phyloP scores from a whole-genome alignment of 1,284 basidiomycete species.

The Ustilago crameri region DNA sequence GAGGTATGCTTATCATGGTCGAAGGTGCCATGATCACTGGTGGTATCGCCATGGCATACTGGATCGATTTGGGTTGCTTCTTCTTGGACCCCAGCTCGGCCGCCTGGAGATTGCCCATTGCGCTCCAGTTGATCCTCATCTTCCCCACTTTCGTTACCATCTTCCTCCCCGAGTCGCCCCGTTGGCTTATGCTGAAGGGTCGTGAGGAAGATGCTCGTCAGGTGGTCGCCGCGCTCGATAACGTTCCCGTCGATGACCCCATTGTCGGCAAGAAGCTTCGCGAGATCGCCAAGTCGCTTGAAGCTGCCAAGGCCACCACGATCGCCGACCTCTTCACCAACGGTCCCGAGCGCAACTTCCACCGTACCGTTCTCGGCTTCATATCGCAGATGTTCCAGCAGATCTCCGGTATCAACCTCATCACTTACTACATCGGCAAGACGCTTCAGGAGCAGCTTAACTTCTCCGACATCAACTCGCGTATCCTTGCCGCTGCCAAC shows the following conservation, averaged over 20 bases:
- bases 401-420: conserved; percentile 64
- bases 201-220: conserved; percentile 55
- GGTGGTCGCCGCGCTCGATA: conserved; percentile 59
- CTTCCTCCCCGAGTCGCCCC: conserved; percentile 65
- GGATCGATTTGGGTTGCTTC: conserved; percentile 65
- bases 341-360: conserved; percentile 65
- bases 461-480: conserved; percentile 54
- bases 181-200: conserved; percentile 64
- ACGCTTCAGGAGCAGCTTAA: conserved; percentile 62
- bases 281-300: conserved; percentile 58
- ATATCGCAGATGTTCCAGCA: conserved; percentile 67
- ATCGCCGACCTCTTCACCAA: conserved; percentile 60
- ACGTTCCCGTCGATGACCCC: conserved; percentile 55
- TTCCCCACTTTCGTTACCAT: conserved; percentile 66
- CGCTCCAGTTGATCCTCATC: conserved; percentile 64
- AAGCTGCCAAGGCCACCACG: conserved; percentile 31
- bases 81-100: conserved; percentile 51
- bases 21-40: conserved; percentile 64
- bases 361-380: conserved; percentile 62
- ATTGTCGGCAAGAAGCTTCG: conserved; percentile 50
- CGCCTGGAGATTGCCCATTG: conserved; percentile 64
- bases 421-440: conserved; percentile 67
- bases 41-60: conserved; percentile 62
- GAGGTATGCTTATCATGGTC: conserved; percentile 66
- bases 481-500: conserved; percentile 64